phyloP scores from a whole-genome alignment of 768 basidiomycete genomes.

The Heimioporus sp. region DNA sequence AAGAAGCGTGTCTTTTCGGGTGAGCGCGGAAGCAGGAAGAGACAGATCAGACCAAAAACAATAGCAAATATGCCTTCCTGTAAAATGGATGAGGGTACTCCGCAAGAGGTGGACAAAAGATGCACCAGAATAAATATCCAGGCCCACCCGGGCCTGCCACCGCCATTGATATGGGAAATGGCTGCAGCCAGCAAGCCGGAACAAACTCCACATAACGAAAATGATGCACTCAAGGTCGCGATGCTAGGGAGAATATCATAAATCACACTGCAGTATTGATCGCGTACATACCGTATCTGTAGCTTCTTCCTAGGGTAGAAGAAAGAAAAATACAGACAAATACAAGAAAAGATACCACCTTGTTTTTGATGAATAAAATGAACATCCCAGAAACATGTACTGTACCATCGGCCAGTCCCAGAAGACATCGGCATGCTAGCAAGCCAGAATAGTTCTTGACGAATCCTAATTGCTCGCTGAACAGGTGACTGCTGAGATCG shows the following conservation, averaged over 20 bases:
- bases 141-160: no score
- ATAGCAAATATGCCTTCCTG: slow-evolving; percentile 64
- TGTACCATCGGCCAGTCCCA: slow-evolving; percentile 53
- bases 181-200: no score
- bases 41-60: slow-evolving; percentile 50
- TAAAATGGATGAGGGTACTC: neutral
- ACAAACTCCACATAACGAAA: no score
- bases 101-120: neutral
- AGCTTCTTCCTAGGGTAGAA: no score
- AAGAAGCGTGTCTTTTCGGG: slow-evolving; percentile 51
- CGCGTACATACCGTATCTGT: slow-evolving; percentile 15
- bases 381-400: slow-evolving; percentile 38
- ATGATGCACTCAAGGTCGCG: no score
- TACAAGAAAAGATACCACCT: slow-evolving; percentile 59
- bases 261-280: slow-evolving; percentile 2
- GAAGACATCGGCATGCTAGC: slow-evolving; percentile 45
- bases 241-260: no score
- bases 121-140: no score
- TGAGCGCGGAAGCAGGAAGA: slow-evolving; percentile 46
- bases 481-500: no score
- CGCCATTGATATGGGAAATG: no score
- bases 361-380: slow-evolving; percentile 2
- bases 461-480: slow-evolving; percentile 31
- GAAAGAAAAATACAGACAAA: slow-evolving; percentile 56
- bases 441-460: slow-evolving; percentile 53